Evolutionary conservation across 768 basidiomycete genomes (phyloP), one percentile per base, ranked within the genome.

Genomic region (Peribolospora kevripleyi): DNA sequence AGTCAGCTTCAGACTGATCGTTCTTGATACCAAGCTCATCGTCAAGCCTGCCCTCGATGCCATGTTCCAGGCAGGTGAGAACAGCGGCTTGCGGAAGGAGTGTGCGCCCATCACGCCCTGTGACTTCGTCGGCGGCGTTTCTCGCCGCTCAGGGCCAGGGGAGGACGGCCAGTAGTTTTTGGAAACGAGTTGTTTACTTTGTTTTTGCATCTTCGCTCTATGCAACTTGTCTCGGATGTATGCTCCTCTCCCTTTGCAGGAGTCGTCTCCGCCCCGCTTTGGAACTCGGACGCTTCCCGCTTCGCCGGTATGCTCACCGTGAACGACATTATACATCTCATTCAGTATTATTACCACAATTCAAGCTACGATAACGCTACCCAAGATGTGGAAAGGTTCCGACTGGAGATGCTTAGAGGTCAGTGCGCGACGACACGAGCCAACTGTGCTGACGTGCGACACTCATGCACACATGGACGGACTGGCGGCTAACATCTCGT

Each of bases 241-340:
- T 42, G 59, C 48, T 54, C 59, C 53, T 4, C 46, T 48, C 45
- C 52, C 48, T 7, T 9, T 50, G 6, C 65, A 93, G 91, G 88
- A 58, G 90, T 97, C 57, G 90, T 97, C 25, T 97, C 93, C 5
- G 93, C 93, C 0, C 91, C 93, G 9, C 73, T 98, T 37, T 98
- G 91, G 86, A 91, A 95, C 71, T 91, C 87, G 67, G 84, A 87
- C 60, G 78, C 76, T 57, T 90, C 85, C 4, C 77, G 73, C 46
- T 98, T 98, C 64, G 85, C 86, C 7, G 93, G 93, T 57, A 97
- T 98, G 91, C 82, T 98, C 64, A 98, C 93, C 7, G 86, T 97
- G n/a, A 76, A 87, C 55, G 93, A 98, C 68, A 88, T 98, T 67
- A 95, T 98, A 56, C 93, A 98, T 67, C 78, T 98, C 60, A 97